phyloP scores from a whole-genome alignment of 2,329 filamentous ascomycete genomes.

The Geoglossum cookeanum region DNA sequence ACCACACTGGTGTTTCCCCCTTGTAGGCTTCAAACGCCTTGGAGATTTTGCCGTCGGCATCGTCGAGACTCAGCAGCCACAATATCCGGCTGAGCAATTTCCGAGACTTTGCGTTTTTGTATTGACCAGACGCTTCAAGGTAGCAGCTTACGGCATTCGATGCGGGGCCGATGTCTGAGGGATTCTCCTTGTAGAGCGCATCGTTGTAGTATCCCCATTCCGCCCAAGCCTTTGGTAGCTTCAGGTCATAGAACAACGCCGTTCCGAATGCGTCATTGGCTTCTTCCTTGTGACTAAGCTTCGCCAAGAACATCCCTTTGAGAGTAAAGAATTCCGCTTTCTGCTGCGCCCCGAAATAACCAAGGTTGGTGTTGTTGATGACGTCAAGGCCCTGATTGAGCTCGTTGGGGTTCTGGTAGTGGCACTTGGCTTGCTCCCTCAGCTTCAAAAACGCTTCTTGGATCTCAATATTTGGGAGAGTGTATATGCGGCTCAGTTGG shows the following conservation, averaged over 20 bases:
- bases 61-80: constrained; percentile 88
- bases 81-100: constrained; percentile 86
- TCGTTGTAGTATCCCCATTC: constrained; percentile 99
- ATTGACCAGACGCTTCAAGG: constrained; percentile 83
- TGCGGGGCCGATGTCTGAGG: constrained; percentile 61
- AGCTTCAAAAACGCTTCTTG: constrained; percentile 97
- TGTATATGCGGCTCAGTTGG: constrained; percentile 95
- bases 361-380: constrained; percentile 98
- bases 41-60: constrained; percentile 64
- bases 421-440: constrained; percentile 95
- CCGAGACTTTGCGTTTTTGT: constrained; percentile 90
- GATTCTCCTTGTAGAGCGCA: constrained; percentile 82
- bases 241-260: constrained; percentile 87
- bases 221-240: constrained; percentile 91
- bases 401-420: constrained; percentile 90
- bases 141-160: constrained; percentile 91
- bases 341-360: constrained; percentile 89
- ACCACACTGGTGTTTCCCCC: constrained; percentile 94
- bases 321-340: constrained; percentile 98
- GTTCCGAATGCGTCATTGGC: constrained; percentile 89
- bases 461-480: constrained; percentile 96
- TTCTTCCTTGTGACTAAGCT: constrained; percentile 74
- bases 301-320: constrained; percentile 98
- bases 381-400: constrained; percentile 86
- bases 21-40: constrained; percentile 89